Percentiles rank a stretch among this genome's conserved stretches.
Evolutionary conservation across 2,329 filamentous ascomycete species (phyloP).

Genomic region (Amphichorda felina): DNA sequence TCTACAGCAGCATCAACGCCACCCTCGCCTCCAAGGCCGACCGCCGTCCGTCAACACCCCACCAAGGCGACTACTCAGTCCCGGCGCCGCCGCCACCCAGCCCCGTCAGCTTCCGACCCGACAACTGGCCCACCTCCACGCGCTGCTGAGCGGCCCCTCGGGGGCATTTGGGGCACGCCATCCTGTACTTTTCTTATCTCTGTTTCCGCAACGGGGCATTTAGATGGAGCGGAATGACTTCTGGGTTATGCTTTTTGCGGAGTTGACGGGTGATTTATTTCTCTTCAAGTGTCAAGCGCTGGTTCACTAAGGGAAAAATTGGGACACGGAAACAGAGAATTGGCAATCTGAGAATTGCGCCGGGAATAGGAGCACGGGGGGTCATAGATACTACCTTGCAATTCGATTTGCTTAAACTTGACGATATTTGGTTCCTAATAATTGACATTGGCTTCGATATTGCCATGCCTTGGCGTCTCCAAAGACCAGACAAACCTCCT

Average conservation of each 20-base stretch:
- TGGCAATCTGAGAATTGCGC: too few species aligned
- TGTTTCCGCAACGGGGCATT: neutral
- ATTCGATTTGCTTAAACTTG: too few species aligned
- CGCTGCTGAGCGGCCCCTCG: neutral
- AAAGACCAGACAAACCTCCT: too few species aligned
- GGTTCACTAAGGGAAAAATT: too few species aligned
- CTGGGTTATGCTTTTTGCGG: neutral
- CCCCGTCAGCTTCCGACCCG: slow-evolving; percentile 47
- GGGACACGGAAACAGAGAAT: too few species aligned
- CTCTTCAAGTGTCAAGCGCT: neutral
- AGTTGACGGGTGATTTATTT: neutral
- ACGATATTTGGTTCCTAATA: too few species aligned
- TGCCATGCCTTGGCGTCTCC: too few species aligned
- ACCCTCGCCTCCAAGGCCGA: slow-evolving; percentile 32
- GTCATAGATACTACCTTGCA: too few species aligned
- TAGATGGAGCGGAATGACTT: neutral
- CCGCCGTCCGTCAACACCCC: slow-evolving; percentile 30
- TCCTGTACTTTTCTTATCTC: neutral
- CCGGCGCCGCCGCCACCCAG: slow-evolving; percentile 55
- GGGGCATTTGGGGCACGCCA: neutral
- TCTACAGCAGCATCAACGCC: slow-evolving; percentile 40
- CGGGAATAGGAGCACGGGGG: too few species aligned
- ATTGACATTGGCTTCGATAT: too few species aligned
- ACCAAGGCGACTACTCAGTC: slow-evolving; percentile 48
- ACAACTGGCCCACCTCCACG: slow-evolving; percentile 34